Percentiles rank a stretch among this genome's conserved stretches.
Conservation (phyloP, 2,329 filamentous ascomycete species). For the Colletotrichum noveboracense region DNA sequence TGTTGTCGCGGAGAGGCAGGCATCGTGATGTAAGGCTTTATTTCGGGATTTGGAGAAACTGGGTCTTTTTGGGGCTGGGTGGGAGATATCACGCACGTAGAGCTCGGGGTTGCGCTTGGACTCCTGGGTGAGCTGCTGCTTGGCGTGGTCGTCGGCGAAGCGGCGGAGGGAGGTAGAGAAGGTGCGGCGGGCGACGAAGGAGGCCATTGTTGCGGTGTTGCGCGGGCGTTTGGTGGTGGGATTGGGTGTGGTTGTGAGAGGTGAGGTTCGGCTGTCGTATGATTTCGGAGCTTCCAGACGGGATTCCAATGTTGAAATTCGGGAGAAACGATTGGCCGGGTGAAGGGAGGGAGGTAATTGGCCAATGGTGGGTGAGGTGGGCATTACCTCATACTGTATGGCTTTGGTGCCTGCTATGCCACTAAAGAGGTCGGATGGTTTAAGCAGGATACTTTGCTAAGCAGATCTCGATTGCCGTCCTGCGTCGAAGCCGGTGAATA, state of each 20-base stretch:
- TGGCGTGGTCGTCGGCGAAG: slow-evolving; percentile 42
- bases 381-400: slow-evolving; percentile 18
- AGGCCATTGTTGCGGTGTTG: slow-evolving; percentile 54
- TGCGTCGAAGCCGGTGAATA: neutral
- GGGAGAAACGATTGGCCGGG: slow-evolving; percentile 24
- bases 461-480: neutral
- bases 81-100: slow-evolving; percentile 42
- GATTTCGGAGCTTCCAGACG: slow-evolving; percentile 21
- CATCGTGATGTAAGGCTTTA: neutral
- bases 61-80: neutral
- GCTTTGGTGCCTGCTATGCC: neutral
- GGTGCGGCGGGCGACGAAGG: slow-evolving; percentile 60
- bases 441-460: neutral
- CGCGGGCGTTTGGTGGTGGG: slow-evolving; percentile 21
- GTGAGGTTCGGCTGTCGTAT: slow-evolving; percentile 19
- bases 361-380: slow-evolving; percentile 10
- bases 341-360: slow-evolving; percentile 1
- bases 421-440: neutral
- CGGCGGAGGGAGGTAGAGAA: slow-evolving; percentile 61
- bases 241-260: slow-evolving; percentile 6
- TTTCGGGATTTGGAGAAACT: neutral
- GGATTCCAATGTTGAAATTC: slow-evolving; percentile 15
- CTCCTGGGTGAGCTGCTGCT: slow-evolving; percentile 60
- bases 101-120: slow-evolving; percentile 59
- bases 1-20: neutral